Base-by-base conservation (phyloP, 306 rosid genomes). In the Corylus heterophylla region DNA sequence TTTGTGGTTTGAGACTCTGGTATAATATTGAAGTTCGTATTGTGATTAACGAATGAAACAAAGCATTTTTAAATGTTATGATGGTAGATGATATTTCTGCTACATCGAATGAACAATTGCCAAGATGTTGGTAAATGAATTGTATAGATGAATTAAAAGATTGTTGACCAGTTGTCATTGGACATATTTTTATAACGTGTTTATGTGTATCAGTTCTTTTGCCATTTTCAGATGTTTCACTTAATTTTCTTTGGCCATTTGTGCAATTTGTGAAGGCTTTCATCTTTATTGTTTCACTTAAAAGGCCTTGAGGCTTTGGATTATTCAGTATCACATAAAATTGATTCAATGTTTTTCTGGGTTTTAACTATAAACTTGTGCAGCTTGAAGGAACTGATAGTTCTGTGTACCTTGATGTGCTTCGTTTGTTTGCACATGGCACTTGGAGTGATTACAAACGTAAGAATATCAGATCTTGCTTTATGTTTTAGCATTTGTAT, bases 381-480 rank as follows among this genome's bases (percentile, higher is more conserved):
- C 92, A 95, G 99, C 92, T 95, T 76, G 92, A 85, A 83, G 97
- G 80, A 81, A 86, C 91, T 12, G 91, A 88, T 54, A 81, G 83
- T 74, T 79, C 97, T 63, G 89, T 76, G 12, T 79, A 93, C 84
- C 91, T 92, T 75, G 91, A 95, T 42, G 29, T 91, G 84, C 94
- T 95, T 80, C 91, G 89, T 64, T 83, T 95, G 86, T 93, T 91
- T 88, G 94, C 98, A 13, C 91, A 93, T 74, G 99, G 98, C 78
- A 92, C 92, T 52, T 95, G 97, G 97, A 92, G 88, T 78, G 99
- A 95, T 83, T 95, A 90, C 82, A 95, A 87, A 89, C 81, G 99
- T 95, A 88, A 87, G 94, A 50, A 67, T 11, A 54, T 20, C 54
- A 68, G 67, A 74, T 66, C 45, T 48, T 48, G 4, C 69, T 68